A percentile compares a stretch with the other conserved stretches of the same genome.
Evolutionary conservation across 495 filamentous ascomycete genomes (phyloP).

Genomic region (Penicillium cinerascens): DNA sequence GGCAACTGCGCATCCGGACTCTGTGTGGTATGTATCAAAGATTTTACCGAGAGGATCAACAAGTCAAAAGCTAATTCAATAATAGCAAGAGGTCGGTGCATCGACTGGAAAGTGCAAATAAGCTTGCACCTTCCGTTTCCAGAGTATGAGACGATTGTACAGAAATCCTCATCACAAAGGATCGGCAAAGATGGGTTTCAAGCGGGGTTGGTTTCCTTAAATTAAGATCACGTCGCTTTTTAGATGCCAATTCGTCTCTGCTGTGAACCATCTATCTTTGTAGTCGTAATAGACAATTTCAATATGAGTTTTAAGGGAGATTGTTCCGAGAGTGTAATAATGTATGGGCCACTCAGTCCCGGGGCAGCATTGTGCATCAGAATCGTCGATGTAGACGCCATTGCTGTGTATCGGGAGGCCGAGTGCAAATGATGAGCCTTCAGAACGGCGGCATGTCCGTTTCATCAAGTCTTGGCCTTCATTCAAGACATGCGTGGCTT

Average conservation of each 20-base stretch:
- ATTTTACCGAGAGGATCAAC: background rate
- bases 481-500: background rate
- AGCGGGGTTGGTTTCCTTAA: too few species aligned
- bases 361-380: background rate
- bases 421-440: background rate
- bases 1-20: conserved; percentile 7
- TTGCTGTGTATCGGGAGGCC: background rate
- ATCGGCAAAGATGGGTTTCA: too few species aligned
- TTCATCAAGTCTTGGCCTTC: background rate
- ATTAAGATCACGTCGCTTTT: too few species aligned
- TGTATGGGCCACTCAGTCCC: background rate
- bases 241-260: too few species aligned
- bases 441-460: background rate
- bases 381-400: too few species aligned
- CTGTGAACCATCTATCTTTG: too few species aligned
- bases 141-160: too few species aligned
- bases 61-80: background rate
- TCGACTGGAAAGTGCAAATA: conserved; percentile 12
- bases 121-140: background rate
- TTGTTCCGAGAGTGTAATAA: background rate
- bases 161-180: too few species aligned
- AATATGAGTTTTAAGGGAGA: too few species aligned
- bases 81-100: conserved; percentile 3
- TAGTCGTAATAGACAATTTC: too few species aligned
- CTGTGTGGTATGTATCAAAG: conserved; percentile 3